Evolutionary conservation across 2,329 filamentous ascomycete genomes (phyloP), one percentile per base, ranked within the genome.

Genomic region (Pseudogymnoascus pannorum): DNA sequence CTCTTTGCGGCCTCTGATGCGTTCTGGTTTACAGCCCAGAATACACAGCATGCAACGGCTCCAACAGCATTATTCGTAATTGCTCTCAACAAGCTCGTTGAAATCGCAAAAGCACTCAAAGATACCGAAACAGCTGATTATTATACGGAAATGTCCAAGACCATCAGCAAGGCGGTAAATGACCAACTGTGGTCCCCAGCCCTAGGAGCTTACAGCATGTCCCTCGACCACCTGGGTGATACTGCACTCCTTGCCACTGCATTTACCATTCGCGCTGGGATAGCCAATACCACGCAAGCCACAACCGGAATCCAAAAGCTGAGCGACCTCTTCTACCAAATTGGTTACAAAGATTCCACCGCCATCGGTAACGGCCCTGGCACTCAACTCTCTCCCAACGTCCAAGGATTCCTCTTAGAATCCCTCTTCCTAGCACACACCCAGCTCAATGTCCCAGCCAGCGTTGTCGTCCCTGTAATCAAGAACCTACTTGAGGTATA

Each of bases 311-410:
- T 77, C 18, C 62, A 70, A 1, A 69, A 71, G 4, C 65, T 77
- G 1, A 57, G 67, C 4, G 20, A 66, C 1, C 67, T 77, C 2
- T 67, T 66, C 5, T 67, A 73, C n/a, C 71, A 70, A 1, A 65
- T 70, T 1, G 75, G 75, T 2, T 77, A 75, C 64, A 75, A 73
- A 60, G 71, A 70, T n/a, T 61, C 62, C 7, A 68, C 66, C 6
- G 63, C 59, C 18, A 65, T 68, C 6, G 61, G 58, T 16, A 59
- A 36, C 20, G 58, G 64, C 14, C 59, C 66, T 1, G 62, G 64
- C 9, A 69, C 65, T 1, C 61, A 68, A 1, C 74, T 78, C 33
- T 78, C 76, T 2, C 77, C 79, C 9, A 79, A 79, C 65, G 79
- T 76, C 22, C 75, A 72, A 11, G 75, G 76, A 1, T 78, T 79